These are phyloP conservation scores for Wickerhamiella cacticola DNA, from an alignment of 805 yeast species.

Conservation along the genomic window DNA sequence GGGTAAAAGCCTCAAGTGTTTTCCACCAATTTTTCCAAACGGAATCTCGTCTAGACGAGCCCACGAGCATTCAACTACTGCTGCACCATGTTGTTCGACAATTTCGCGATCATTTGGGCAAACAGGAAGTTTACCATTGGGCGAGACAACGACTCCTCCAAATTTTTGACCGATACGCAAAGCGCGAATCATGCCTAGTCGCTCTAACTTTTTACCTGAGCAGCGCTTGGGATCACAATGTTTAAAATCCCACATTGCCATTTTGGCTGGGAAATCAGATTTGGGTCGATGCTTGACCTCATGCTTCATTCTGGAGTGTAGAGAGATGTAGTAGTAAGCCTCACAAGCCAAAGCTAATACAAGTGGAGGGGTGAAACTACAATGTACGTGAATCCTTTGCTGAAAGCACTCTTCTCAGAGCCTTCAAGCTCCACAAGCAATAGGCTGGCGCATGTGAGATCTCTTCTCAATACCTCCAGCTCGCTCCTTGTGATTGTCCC, in stretches of 20 bases:
- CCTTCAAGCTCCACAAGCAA: constrained; percentile 16
- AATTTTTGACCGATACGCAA: constrained; percentile 88
- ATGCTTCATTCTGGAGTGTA: background rate
- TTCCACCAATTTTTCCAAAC: constrained; percentile 82
- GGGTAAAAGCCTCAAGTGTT: constrained; percentile 73
- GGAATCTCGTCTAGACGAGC: constrained; percentile 97
- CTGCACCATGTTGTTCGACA: constrained; percentile 77
- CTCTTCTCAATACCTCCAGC: constrained; percentile 10
- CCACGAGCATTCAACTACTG: constrained; percentile 98
- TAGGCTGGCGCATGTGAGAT: constrained; percentile 10
- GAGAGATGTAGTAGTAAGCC: background rate
- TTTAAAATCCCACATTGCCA: constrained; percentile 97
- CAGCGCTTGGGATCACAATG: constrained; percentile 98
- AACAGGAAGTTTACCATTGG: constrained; percentile 80
- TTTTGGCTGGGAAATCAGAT: constrained; percentile 56
- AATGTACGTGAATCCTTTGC: constrained; percentile 17
- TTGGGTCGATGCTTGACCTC: constrained; percentile 20
- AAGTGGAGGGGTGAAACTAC: no score
- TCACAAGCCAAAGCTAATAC: no score
- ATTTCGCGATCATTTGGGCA: constrained; percentile 75
- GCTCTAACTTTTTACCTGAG: constrained; percentile 84
- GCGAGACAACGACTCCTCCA: constrained; percentile 81
- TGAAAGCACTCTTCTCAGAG: constrained; percentile 20
- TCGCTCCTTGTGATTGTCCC: constrained; percentile 18
- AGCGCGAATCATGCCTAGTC: constrained; percentile 70